Percentiles rank a stretch among this genome's conserved stretches.
phyloP scores from a whole-genome alignment of 331 rosid genomes.

The Ulmus americana region DNA sequence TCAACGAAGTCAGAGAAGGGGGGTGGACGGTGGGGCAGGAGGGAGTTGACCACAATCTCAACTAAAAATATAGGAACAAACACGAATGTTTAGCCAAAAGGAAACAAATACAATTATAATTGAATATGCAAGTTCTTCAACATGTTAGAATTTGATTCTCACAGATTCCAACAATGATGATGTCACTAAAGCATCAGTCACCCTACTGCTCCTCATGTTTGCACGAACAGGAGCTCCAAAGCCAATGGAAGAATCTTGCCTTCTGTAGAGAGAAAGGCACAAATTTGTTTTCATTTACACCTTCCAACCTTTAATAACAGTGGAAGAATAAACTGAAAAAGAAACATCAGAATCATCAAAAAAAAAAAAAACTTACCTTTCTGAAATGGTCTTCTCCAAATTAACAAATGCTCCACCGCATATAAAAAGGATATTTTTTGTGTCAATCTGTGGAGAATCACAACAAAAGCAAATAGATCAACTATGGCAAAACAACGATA shows the following conservation, averaged over 20 bases:
- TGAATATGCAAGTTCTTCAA: constrained; percentile 5
- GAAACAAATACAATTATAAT: not conserved
- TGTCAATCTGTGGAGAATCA: constrained; percentile 43
- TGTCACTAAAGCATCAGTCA: constrained; percentile 42
- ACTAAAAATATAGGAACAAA: constrained; percentile 1
- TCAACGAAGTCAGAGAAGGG: not conserved
- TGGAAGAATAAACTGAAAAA: not conserved
- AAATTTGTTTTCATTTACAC: no score
- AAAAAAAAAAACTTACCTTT: constrained; percentile 31
- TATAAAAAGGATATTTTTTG: constrained; percentile 56
- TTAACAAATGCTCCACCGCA: constrained; percentile 71
- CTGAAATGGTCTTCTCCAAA: constrained; percentile 66
- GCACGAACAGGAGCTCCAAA: constrained; percentile 71
- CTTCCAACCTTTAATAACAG: not conserved
- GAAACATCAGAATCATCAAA: no score
- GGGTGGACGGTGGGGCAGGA: no score
- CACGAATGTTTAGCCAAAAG: not conserved
- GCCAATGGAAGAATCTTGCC: constrained; percentile 69
- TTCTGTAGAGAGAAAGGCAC: constrained; percentile 30
- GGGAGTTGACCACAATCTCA: constrained; percentile 7
- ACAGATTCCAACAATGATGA: constrained; percentile 62
- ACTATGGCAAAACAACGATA: constrained; percentile 4
- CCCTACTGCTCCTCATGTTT: constrained; percentile 42
- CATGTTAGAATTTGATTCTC: constrained; percentile 29
- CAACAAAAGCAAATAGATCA: constrained; percentile 10